Conservation (phyloP, 257 asterid genomes). For the Echium plantagineum region DNA sequence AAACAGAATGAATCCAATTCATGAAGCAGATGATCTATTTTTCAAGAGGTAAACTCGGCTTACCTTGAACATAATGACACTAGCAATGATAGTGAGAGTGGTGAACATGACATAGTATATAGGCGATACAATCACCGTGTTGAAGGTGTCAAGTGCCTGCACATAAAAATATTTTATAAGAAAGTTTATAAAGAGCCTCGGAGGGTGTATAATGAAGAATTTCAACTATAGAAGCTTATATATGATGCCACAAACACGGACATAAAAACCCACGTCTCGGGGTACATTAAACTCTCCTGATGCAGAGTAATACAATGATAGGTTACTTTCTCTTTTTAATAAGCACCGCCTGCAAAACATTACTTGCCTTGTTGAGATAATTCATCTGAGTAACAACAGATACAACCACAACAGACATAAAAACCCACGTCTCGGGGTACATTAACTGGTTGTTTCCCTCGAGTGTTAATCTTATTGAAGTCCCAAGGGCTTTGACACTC, state of each 20-base stretch:
- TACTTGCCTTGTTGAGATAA: slow-evolving; percentile 79
- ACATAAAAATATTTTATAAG: slow-evolving; percentile 10
- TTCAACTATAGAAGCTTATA: too few relatives aligned
- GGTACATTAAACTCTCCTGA: too few relatives aligned
- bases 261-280: too few relatives aligned
- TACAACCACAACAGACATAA: slow-evolving; percentile 51
- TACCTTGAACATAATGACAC: slow-evolving; percentile 84
- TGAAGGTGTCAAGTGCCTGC: slow-evolving; percentile 95
- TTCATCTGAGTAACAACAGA: slow-evolving; percentile 86
- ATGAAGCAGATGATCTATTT: slow-evolving; percentile 1
- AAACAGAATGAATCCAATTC: not conserved
- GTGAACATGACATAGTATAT: slow-evolving; percentile 86
- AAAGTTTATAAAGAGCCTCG: too few relatives aligned
- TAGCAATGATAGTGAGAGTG: slow-evolving; percentile 73
- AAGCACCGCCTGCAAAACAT: not conserved
- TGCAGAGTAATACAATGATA: slow-evolving; percentile 1
- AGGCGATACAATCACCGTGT: slow-evolving; percentile 88
- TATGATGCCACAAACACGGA: too few relatives aligned
- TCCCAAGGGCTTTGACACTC: slow-evolving; percentile 92
- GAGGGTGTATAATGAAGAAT: too few relatives aligned
- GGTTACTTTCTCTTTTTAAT: slow-evolving; percentile 11
- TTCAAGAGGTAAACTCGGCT: not conserved
- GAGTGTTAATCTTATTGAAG: slow-evolving; percentile 66
- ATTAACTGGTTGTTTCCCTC: slow-evolving; percentile 76
- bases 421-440: slow-evolving; percentile 74